Percentiles rank a stretch among this genome's conserved stretches.
phyloP scores from a whole-genome alignment of 1,284 basidiomycete genomes.

The Omphalotus olearius region DNA sequence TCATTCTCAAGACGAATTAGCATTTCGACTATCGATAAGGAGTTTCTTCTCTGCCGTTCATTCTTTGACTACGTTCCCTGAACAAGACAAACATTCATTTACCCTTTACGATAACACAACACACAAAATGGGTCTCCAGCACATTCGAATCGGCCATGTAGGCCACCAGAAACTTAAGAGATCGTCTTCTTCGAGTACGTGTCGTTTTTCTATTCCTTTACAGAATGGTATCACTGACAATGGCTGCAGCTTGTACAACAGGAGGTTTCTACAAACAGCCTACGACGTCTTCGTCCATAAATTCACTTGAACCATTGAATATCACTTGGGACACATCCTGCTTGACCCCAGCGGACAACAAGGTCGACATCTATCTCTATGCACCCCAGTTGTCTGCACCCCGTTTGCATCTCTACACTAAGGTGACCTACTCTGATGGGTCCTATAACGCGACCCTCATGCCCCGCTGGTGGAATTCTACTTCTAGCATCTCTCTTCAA shows the following conservation, averaged over 20 bases:
- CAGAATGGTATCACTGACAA: slow-evolving; percentile 32
- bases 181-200: background rate
- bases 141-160: slow-evolving; percentile 24
- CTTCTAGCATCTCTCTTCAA: slow-evolving; percentile 53
- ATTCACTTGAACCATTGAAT: slow-evolving; percentile 38
- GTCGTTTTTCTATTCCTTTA: background rate
- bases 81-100: background rate
- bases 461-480: slow-evolving; percentile 79
- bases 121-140: slow-evolving; percentile 24
- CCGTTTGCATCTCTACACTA: slow-evolving; percentile 61
- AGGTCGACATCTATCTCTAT: slow-evolving; percentile 75
- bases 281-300: slow-evolving; percentile 41
- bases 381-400: slow-evolving; percentile 42
- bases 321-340: slow-evolving; percentile 74
- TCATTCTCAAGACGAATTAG: background rate
- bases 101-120: background rate
- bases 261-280: slow-evolving; percentile 53
- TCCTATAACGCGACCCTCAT: slow-evolving; percentile 51
- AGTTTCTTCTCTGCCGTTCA: background rate
- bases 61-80: slow-evolving; percentile 1
- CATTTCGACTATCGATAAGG: background rate
- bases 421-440: slow-evolving; percentile 53
- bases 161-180: slow-evolving; percentile 22
- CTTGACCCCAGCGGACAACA: slow-evolving; percentile 29
- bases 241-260: slow-evolving; percentile 5